Evolutionary conservation across 768 basidiomycete species (phyloP), one percentile per base, ranked within the genome.

Genomic region (Mycena metata): DNA sequence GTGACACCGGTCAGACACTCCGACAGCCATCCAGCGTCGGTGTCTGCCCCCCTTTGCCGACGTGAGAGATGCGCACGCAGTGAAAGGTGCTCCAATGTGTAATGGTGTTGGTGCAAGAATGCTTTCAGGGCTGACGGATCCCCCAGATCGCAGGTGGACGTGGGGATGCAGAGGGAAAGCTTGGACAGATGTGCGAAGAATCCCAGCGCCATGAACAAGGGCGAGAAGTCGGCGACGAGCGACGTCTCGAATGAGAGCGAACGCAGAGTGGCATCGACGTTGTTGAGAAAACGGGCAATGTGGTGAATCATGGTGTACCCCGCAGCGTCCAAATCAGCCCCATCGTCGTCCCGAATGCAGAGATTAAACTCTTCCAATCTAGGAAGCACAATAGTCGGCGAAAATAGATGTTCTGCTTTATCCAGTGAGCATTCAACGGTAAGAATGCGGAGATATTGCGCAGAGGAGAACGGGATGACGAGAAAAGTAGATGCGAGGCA

Each of bases 201-300:
- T 8, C 50, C 68, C 23, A 69, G 58, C 23, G 63, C 63, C 21
- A 51, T 59, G 19, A 69, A 69, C 10, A 64, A 45, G 35, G 68
- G 63, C 7, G 68, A 69, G 13, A 60, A 69, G 52, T 69, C 68
- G 21, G 24, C 35, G 19, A 3, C 21, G 50, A 69, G 68, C 11
- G 68, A 69, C 46, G 68, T 69, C 58, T 69, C 62, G 51, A 69
- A 64, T n/a, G 62, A 64, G n/a, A 69, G 21, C 12, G 58, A 59
- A 15, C 36, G 62, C 15, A 69, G 68, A 26, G 51, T 69, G 21
- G 26, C 35, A 21, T 69, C 49, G 16, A 21, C 19, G 43, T 69
- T 69, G 62, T 69, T 69, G 3, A 69, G 42, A 49, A 69, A 69
- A 16, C 68, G 68, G 12, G 62, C 56, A 8, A 64, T 43, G 41